Conservation (phyloP, 169 alveolate species). For the Cryptosporidium sp. region DNA sequence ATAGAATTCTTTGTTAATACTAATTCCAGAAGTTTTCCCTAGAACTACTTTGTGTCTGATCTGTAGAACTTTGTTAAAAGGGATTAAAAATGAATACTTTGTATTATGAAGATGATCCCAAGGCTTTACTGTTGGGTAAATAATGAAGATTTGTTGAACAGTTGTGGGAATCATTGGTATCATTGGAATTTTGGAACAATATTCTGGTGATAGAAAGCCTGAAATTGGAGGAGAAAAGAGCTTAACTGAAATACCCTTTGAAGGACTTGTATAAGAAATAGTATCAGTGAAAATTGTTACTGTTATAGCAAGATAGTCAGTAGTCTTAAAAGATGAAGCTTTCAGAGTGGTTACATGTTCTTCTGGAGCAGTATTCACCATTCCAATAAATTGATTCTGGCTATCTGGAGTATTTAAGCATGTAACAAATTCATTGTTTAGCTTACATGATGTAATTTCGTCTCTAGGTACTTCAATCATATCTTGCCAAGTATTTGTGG, state of each 20-base stretch:
- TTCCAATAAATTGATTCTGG: constrained; percentile 24
- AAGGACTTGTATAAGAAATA: constrained; percentile 48
- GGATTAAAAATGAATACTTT: constrained; percentile 51
- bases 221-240: constrained; percentile 59
- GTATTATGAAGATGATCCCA: constrained; percentile 74
- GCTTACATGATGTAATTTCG: constrained; percentile 35
- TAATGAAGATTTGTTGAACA: constrained; percentile 19
- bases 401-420: constrained; percentile 23
- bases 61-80: constrained; percentile 17
- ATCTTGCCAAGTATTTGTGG: constrained; percentile 28
- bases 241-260: constrained; percentile 39
- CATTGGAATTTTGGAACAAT: constrained; percentile 50
- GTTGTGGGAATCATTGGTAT: constrained; percentile 47
- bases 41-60: constrained; percentile 41
- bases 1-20: constrained; percentile 19
- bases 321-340: constrained; percentile 47
- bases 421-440: constrained; percentile 18
- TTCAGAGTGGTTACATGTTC: constrained; percentile 33
- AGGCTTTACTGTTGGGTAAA: constrained; percentile 60
- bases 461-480: constrained; percentile 36
- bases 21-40: constrained; percentile 13
- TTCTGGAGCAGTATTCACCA: constrained; percentile 32
- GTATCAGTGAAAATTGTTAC: constrained; percentile 61
- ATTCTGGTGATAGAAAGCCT: constrained; percentile 52
- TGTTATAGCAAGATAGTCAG: constrained; percentile 13